phyloP scores from a whole-genome alignment of 768 basidiomycete species.

The Kwoniella bestiolae region DNA sequence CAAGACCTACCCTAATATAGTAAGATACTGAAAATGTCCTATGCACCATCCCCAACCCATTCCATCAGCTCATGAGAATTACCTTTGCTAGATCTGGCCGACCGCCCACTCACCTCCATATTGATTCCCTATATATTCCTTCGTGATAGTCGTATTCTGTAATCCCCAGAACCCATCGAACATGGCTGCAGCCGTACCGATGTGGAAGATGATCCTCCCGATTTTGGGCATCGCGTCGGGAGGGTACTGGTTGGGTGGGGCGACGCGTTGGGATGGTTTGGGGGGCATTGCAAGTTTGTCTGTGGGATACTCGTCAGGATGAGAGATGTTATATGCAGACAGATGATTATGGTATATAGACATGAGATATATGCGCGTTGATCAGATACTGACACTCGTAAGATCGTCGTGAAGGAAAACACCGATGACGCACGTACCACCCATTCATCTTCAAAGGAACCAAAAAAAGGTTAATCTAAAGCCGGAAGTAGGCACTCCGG shows the following conservation, averaged over 20 bases:
- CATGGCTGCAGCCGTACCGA: conserved; percentile 43
- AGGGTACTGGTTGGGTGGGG: conserved; percentile 12
- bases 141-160: conserved; percentile 26
- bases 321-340: not conserved
- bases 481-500: not conserved
- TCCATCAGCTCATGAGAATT: too few relatives aligned
- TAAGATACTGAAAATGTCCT: conserved; percentile 74
- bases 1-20: conserved; percentile 70
- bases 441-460: not conserved
- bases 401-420: not conserved
- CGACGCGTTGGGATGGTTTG: conserved; percentile 20
- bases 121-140: conserved; percentile 41
- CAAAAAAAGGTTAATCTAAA: too few relatives aligned
- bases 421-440: conserved; percentile 8
- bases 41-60: too few relatives aligned
- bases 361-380: too few relatives aligned
- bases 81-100: too few relatives aligned
- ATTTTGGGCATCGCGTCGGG: conserved; percentile 35
- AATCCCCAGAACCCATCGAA: conserved; percentile 48
- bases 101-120: conserved; percentile 48
- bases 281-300: not conserved
- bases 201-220: conserved; percentile 47
- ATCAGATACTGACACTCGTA: not conserved
- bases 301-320: too few relatives aligned
- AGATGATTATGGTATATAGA: not conserved